Conservation (phyloP, 2,329 filamentous ascomycete genomes). For the Epichloe glyceriae region DNA sequence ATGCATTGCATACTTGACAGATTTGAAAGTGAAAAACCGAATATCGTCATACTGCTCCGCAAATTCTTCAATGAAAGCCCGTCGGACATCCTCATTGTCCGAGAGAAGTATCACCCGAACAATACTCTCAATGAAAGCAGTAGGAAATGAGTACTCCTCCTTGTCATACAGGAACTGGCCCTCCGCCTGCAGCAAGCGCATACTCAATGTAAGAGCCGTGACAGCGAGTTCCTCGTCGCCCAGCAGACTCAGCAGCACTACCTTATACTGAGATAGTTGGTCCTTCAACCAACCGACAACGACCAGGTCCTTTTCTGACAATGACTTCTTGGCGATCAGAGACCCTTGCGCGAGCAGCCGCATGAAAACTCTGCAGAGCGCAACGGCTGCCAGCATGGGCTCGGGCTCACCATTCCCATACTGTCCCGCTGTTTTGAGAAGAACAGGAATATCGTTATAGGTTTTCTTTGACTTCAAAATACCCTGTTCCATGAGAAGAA, state of each 20-base stretch:
- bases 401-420: conserved; percentile 35
- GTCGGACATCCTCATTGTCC: conserved; percentile 44
- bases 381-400: conserved; percentile 57
- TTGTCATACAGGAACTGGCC: conserved; percentile 47
- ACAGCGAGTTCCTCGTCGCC: conserved; percentile 49
- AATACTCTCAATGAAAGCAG: conserved; percentile 50
- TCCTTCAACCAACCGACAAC: conserved; percentile 70
- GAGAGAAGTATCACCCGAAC: conserved; percentile 48
- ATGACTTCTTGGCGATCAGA: conserved; percentile 50
- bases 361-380: conserved; percentile 77
- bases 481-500: conserved; percentile 64
- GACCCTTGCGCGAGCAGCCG: conserved; percentile 63
- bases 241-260: conserved; percentile 48
- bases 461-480: conserved; percentile 78
- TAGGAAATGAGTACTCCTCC: conserved; percentile 57
- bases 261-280: conserved; percentile 58
- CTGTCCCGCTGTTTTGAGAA: conserved; percentile 46
- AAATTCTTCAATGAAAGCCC: conserved; percentile 67
- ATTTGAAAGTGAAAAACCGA: conserved; percentile 67
- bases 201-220: conserved; percentile 63
- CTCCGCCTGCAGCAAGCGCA: conserved; percentile 76
- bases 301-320: conserved; percentile 59
- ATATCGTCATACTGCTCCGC: conserved; percentile 73
- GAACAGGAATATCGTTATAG: conserved; percentile 75
- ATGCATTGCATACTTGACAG: conserved; percentile 42